These are phyloP conservation scores for Falciphora oryzae DNA, from an alignment of 2,329 filamentous ascomycete genomes.

Conservation along the genomic window DNA sequence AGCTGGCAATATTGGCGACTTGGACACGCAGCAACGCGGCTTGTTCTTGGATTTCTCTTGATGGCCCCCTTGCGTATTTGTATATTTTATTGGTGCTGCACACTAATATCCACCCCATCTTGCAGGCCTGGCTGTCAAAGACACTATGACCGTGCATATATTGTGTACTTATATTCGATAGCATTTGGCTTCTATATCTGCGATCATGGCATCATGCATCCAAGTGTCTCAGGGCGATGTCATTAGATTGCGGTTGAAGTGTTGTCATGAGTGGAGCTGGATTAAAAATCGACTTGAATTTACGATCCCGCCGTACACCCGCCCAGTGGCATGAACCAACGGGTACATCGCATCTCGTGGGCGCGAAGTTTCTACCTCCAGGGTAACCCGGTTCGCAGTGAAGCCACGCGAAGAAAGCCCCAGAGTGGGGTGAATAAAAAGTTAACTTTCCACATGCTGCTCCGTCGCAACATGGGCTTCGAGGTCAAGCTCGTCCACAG, in stretches of 20 bases:
- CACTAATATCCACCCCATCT: background rate
- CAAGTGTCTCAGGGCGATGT: background rate
- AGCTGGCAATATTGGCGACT: background rate
- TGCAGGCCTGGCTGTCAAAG: too few relatives aligned
- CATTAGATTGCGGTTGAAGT: too few relatives aligned
- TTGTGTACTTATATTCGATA: too few relatives aligned
- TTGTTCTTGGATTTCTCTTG: background rate
- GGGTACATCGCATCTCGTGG: background rate
- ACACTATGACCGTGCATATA: too few relatives aligned
- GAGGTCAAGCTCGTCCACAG: constrained; percentile 48
- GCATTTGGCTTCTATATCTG: too few relatives aligned
- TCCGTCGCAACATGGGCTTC: constrained; percentile 34
- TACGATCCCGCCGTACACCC: background rate
- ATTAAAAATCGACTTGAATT: background rate
- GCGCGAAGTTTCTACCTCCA: background rate
- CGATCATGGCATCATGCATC: background rate
- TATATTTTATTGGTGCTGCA: background rate
- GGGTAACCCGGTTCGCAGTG: background rate
- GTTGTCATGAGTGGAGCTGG: background rate
- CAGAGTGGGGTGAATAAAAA: background rate
- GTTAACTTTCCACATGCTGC: background rate
- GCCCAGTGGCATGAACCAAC: background rate
- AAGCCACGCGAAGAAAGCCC: background rate
- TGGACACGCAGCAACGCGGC: background rate
- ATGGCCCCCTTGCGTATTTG: background rate